Base-by-base conservation (phyloP, 2,329 filamentous ascomycete species). In the Xylaria multiplex region DNA sequence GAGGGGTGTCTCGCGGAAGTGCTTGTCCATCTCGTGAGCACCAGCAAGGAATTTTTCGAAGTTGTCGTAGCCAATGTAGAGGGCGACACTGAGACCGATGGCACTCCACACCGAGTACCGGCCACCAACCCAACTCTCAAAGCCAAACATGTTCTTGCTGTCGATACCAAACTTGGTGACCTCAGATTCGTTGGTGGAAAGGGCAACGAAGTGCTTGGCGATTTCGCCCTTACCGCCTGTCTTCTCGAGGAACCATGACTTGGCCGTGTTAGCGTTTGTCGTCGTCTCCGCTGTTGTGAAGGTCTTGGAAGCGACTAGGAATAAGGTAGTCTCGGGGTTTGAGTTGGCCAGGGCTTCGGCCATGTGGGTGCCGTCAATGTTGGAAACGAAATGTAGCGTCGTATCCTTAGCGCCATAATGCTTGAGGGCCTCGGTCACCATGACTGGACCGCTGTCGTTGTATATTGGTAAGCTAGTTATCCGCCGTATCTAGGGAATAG, bases 91-190 rank as follows among this genome's bases (percentile, higher is more conserved):
- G 69, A 99, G 85, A 74, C 96, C 96, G 77, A 99, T 99, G 79
- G 96, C 96, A 73, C 93, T 97, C 96, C 96, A 99, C 72, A 99
- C 96, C 67, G 93, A 97, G 88, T 99, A 99, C 67, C 96, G 92
- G 64, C 96, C 96, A 79, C 96, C 96, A 59, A 98, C 95, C 96
- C 96, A 99, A 82, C 92, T 96, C 82, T 95, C 94, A 79, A 99
- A 99, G 75, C 93, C 94, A 78, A 99, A 99, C 96, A 99, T 99
- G 87, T 98, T 99, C 87, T 95, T 95, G 82, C 90, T 91, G 83
- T 98, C 95, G 77, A 99, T 99, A 72, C 96, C 96, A 76, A 99
- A 99, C 86, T 98, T 98, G 82, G 92, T 93, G 69, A 99, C 96
- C 84, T 98, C 95, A 60, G 84, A 80, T 83, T 95, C 92, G 82